A percentile compares a stretch with the other conserved stretches of the same genome.
These are phyloP conservation scores for Pelargonium australe DNA, from an alignment of 441 rosid genomes.

Conservation along the genomic window DNA sequence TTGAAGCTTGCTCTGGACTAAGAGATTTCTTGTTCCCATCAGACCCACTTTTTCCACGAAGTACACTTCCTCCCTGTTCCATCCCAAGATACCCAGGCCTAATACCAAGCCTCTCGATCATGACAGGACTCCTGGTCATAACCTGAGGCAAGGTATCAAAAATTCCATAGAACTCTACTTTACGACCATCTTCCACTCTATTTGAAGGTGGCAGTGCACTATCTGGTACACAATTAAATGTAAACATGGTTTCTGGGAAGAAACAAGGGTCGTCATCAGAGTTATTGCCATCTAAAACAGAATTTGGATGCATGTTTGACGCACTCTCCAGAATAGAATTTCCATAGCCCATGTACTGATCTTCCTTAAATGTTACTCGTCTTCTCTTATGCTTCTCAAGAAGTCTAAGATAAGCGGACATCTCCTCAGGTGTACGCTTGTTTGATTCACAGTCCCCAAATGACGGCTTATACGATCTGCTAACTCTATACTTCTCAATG, in stretches of 20 bases:
- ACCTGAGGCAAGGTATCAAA: conserved; percentile 70
- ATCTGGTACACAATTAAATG: conserved; percentile 73
- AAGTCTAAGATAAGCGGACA: conserved; percentile 56
- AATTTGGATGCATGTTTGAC: conserved; percentile 30
- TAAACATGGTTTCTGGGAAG: conserved; percentile 74
- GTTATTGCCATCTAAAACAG: conserved; percentile 40
- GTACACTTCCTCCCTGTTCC: conserved; percentile 56
- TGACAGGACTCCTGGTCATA: conserved; percentile 51
- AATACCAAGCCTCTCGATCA: conserved; percentile 77
- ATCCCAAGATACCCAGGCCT: conserved; percentile 49
- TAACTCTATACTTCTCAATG: conserved; percentile 53
- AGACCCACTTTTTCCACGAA: conserved; percentile 43
- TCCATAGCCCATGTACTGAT: conserved; percentile 29
- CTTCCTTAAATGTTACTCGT: conserved; percentile 47
- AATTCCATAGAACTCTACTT: conserved; percentile 55
- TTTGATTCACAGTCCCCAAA: conserved; percentile 52
- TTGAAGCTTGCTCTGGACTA: conserved; percentile 66
- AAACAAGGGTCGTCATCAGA: conserved; percentile 51
- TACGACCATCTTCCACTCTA: conserved; percentile 35
- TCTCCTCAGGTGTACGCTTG: conserved; percentile 66
- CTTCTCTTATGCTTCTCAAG: conserved; percentile 64
- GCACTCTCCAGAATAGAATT: conserved; percentile 29
- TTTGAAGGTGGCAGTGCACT: conserved; percentile 46
- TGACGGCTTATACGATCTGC: conserved; percentile 43
- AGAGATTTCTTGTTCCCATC: conserved; percentile 40